Conservation (phyloP, 257 asterid genomes). For the Marsdenia floribunda region DNA sequence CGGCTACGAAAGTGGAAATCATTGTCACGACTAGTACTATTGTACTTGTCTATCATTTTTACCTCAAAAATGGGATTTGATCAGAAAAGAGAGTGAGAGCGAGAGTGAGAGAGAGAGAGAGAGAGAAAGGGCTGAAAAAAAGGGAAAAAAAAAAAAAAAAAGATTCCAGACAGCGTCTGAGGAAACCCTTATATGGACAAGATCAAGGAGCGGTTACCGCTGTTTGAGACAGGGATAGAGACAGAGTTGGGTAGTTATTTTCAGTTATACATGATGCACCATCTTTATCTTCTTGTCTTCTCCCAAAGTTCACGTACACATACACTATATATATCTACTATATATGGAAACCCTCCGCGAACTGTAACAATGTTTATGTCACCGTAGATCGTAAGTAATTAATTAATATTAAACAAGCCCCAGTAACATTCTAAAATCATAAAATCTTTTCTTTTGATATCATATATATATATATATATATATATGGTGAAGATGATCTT, state of each 20-base stretch:
- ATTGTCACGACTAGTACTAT: neutral
- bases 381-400: too few species aligned
- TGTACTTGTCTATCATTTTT: slow-evolving; percentile 11
- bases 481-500: too few species aligned
- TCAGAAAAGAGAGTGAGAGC: neutral
- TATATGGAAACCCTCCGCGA: too few species aligned
- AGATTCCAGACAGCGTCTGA: neutral
- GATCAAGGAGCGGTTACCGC: slow-evolving; percentile 17
- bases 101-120: neutral
- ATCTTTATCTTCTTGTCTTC: neutral
- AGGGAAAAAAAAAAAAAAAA: neutral
- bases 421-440: too few species aligned
- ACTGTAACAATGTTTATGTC: too few species aligned
- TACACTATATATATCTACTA: too few species aligned
- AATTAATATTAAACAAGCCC: too few species aligned
- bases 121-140: too few species aligned
- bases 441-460: too few species aligned
- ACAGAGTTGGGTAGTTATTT: slow-evolving; percentile 22
- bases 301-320: too few species aligned
- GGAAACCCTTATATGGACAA: neutral
- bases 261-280: slow-evolving; percentile 14
- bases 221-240: slow-evolving; percentile 10
- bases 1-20: neutral
- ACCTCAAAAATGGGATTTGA: neutral
- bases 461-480: too few species aligned